Base-by-base conservation (phyloP, 208 protist species). In the Leishmania tropica region DNA sequence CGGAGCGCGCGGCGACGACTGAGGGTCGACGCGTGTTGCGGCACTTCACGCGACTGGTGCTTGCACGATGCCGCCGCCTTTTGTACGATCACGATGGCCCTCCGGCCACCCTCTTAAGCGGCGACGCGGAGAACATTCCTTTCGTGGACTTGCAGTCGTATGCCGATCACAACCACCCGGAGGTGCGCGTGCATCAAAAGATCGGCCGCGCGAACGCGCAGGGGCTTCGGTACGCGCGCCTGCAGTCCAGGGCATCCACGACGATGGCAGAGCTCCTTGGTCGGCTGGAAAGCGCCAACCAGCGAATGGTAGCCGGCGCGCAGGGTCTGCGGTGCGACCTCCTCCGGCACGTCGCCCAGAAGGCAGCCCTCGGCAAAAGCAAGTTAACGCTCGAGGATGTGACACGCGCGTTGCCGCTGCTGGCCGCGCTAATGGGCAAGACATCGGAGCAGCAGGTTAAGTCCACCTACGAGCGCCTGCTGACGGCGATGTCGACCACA, bases 201-300 rank as follows among this genome's bases (percentile, higher is more conserved):
- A 83, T 97, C 17, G 93, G 93, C 71, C 89, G 88, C 68, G 78
- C 87, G 3, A 92, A 94, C 80, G 93, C 93, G 47, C 92, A 93
- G 78, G 94, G 94, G 1, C 77, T 96, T 45, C 91, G 94, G 13
- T 87, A 85, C 48, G 91, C 88, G 1, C 75, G 70, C 8, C 83
- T 97, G 56, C 78, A 85, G n/a, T 68, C 92, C 6, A 56, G 75
- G 28, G 72, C 85, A 11, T 93, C 92, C 0, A 84, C 94, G 31
- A 56, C 40, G 2, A 56, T 97, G 37, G 81, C 86, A 19, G 89
- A 92, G 84, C 85, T 96, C 64, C 81, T 96, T 40, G 75, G 86
- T 19, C 88, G 88, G 21, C 80, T 97, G 17, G 91, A 92, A 58
- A 75, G 53, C 35, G 83, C 45, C 4, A 75, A 45, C 21, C 76